A percentile compares a stretch with the other conserved stretches of the same genome.
phyloP scores from a whole-genome alignment of 2,329 filamentous ascomycete species.

The Salinomyces thailandicus region DNA sequence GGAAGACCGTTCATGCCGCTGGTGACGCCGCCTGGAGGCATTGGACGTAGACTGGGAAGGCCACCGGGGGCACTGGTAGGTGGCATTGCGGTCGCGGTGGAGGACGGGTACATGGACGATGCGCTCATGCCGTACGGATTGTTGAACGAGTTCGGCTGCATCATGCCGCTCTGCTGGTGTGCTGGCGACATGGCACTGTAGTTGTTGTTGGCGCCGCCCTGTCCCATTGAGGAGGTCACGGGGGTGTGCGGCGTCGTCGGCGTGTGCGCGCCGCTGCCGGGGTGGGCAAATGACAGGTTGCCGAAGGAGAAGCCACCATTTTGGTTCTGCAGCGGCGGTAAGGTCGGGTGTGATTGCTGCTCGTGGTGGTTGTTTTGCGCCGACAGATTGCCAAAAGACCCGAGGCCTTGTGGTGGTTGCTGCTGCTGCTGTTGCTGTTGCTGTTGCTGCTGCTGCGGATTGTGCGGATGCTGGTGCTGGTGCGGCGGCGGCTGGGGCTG shows the following conservation, averaged over 20 bases:
- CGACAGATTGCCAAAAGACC: slow-evolving; percentile 18
- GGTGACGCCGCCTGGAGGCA: slow-evolving; percentile 30
- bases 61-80: slow-evolving; percentile 14
- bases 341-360: slow-evolving; percentile 20
- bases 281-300: slow-evolving; percentile 24
- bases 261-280: slow-evolving; percentile 23
- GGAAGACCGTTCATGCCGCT: slow-evolving; percentile 24
- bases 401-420: slow-evolving; percentile 13
- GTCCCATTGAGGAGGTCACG: slow-evolving; percentile 20
- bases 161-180: slow-evolving; percentile 22
- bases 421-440: slow-evolving; percentile 13
- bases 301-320: slow-evolving; percentile 25
- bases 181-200: slow-evolving; percentile 23
- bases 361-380: slow-evolving; percentile 16
- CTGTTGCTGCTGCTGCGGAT: slow-evolving; percentile 10
- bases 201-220: slow-evolving; percentile 15
- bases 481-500: slow-evolving; percentile 10
- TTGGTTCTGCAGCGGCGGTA: slow-evolving; percentile 27
- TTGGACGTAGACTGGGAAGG: slow-evolving; percentile 32
- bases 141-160: slow-evolving; percentile 23
- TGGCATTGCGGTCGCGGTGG: slow-evolving; percentile 23
- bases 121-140: slow-evolving; percentile 20
- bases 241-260: slow-evolving; percentile 27
- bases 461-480: slow-evolving; percentile 10
- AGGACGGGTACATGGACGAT: slow-evolving; percentile 22